Conservation (phyloP, 1,139 yeast species). For the Suhomyces ambrosiae region DNA sequence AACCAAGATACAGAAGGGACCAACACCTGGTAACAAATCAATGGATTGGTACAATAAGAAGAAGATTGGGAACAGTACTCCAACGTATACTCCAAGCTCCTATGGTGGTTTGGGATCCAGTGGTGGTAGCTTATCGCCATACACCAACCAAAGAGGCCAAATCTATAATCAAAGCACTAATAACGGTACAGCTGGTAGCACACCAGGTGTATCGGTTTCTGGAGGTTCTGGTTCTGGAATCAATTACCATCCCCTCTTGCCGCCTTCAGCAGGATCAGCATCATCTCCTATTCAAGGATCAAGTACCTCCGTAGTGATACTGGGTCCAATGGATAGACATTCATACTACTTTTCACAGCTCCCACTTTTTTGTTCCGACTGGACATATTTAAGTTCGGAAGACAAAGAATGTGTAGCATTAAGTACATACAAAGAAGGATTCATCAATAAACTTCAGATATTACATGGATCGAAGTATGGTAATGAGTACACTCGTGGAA, state of each 20-base stretch:
- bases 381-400: constrained; percentile 49
- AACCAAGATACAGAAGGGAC: neutral
- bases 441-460: constrained; percentile 55
- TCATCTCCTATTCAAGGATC: constrained; percentile 4
- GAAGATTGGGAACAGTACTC: constrained; percentile 9
- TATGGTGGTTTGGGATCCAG: constrained; percentile 8
- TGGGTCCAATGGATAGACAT: constrained; percentile 31
- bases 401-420: constrained; percentile 59
- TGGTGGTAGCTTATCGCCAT: constrained; percentile 13
- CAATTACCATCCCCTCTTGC: constrained; percentile 5
- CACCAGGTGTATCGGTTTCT: constrained; percentile 5
- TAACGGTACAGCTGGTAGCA: constrained; percentile 3
- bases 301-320: neutral
- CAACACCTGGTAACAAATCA: too few relatives aligned
- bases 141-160: constrained; percentile 13
- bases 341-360: constrained; percentile 61
- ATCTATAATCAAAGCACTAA: constrained; percentile 8
- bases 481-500: constrained; percentile 20
- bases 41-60: constrained; percentile 17
- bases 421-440: constrained; percentile 72
- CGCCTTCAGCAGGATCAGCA: constrained; percentile 1
- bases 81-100: constrained; percentile 12
- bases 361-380: constrained; percentile 70
- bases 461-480: constrained; percentile 44
- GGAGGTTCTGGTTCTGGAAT: constrained; percentile 2